Evolutionary conservation across 2,329 filamentous ascomycete species (phyloP), one percentile per base, ranked within the genome.

Genomic region (Balansia obtecta): DNA sequence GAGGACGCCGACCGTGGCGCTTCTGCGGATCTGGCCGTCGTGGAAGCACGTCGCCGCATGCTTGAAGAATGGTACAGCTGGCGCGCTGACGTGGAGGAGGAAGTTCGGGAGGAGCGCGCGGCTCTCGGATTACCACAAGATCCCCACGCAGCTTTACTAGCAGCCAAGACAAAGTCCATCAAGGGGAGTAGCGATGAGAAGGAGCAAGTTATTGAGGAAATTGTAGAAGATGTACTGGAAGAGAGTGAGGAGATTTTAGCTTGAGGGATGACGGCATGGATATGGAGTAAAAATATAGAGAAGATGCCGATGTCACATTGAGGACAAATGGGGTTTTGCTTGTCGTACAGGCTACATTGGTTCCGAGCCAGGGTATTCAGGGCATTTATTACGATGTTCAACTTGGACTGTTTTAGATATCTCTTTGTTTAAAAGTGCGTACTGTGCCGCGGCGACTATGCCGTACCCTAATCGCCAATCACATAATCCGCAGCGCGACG

Each of bases 1-100:
- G 86, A 95, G 66, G 94, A 98, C 69, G 81, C 85, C 56, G 89
- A 94, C 65, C 89, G 91, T 64, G 90, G 90, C 64, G 91, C 90
- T 55, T 91, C 88, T 50, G 93, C 91, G 60, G 93, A 97, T 72
- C 82, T 90, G 62, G 91, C 90, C 37, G 89, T 98, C 47, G 86
- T 98, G 55, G 91, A 97, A 70, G 83, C 82, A 58, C 82, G 93
- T 59, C 83, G 91, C 64, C 76, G 81, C 61, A 73, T 88, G 63
- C 82, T 98, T 60, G 80, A 85, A 58, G 91, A 97, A 71, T 98
- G 93, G 93, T 68, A 83, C 60, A 80, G 80, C 51, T 98, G 90
- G 88, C 79, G 89, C 64, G 80, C 81, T 61, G 73, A 77, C 53
- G 79, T 88, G 57, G 82, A 86, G 69, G 77, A 77, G 57, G 82